A percentile compares a stretch with the other conserved stretches of the same genome.
Evolutionary conservation across 2,329 filamentous ascomycete genomes (phyloP).

Genomic region (Paradendryphiella salina): DNA sequence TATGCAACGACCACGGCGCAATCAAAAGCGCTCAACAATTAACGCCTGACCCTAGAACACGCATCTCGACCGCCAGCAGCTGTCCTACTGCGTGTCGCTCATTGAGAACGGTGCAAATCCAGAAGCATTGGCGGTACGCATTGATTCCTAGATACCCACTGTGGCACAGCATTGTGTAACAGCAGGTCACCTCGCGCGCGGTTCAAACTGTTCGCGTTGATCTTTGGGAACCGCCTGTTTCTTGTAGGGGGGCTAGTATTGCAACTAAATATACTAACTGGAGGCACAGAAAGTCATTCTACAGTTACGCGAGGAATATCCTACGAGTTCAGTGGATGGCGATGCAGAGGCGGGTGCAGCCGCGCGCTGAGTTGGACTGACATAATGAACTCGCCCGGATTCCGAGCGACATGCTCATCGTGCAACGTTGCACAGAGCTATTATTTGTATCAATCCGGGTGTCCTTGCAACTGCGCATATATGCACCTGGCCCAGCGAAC

Average conservation of each 20-base stretch:
- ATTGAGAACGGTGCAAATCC: slow-evolving; percentile 98
- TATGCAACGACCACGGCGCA: slow-evolving; percentile 51
- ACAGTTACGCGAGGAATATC: slow-evolving; percentile 51
- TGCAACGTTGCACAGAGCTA: slow-evolving; percentile 3
- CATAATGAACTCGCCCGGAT: neutral
- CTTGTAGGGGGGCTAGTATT: neutral
- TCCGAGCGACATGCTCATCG: slow-evolving; percentile 16
- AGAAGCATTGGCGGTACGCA: slow-evolving; percentile 84
- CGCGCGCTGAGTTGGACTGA: slow-evolving; percentile 24
- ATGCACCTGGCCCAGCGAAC: neutral
- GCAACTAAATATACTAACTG: slow-evolving; percentile 13
- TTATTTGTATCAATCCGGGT: neutral
- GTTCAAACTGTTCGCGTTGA: slow-evolving; percentile 1
- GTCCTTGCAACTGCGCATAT: neutral
- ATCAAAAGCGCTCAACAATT: slow-evolving; percentile 1
- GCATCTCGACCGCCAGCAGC: slow-evolving; percentile 82
- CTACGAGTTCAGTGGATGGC: slow-evolving; percentile 34
- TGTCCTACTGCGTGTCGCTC: slow-evolving; percentile 93
- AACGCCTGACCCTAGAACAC: slow-evolving; percentile 70
- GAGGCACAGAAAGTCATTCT: slow-evolving; percentile 51
- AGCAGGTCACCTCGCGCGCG: slow-evolving; percentile 16
- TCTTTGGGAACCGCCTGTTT: neutral
- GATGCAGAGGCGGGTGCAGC: slow-evolving; percentile 28
- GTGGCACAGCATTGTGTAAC: slow-evolving; percentile 15
- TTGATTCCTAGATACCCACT: neutral